Evolutionary conservation across 1,139 yeast species (phyloP).

Genomic region (Suhomyces guaymorum): DNA sequence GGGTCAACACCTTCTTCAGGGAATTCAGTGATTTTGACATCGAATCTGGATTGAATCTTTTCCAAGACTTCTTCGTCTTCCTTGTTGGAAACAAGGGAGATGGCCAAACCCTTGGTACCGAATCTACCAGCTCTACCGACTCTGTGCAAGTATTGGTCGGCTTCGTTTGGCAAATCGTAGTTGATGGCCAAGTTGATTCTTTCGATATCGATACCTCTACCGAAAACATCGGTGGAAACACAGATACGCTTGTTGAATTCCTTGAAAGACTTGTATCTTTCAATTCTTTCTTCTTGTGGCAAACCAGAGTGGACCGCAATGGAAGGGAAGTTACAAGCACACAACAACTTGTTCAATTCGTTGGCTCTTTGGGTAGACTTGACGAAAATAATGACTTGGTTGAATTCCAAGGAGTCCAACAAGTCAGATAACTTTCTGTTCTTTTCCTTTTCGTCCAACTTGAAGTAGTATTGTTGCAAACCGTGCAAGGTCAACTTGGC

Average conservation of each 20-base stretch:
- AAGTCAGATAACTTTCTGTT: conserved; percentile 90
- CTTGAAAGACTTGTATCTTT: conserved; percentile 92
- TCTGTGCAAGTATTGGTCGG: conserved; percentile 97
- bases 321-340: conserved; percentile 95
- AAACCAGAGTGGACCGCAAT: conserved; percentile 96
- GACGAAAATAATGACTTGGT: conserved; percentile 96
- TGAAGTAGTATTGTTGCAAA: conserved; percentile 93
- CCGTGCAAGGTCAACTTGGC: conserved; percentile 97
- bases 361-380: conserved; percentile 91
- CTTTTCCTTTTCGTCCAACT: conserved; percentile 88
- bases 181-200: conserved; percentile 97
- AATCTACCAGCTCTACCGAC: conserved; percentile 99
- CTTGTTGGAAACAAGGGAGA: conserved; percentile 82
- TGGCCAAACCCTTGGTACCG: conserved; percentile 97
- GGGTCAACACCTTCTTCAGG: conserved; percentile 99
- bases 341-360: conserved; percentile 84
- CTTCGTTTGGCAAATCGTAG: conserved; percentile 88
- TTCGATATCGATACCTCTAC: conserved; percentile 99
- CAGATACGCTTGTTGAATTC: conserved; percentile 98
- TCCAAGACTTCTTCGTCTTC: conserved; percentile 89
- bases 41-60: conserved; percentile 95
- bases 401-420: conserved; percentile 92
- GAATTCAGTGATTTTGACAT: conserved; percentile 90
- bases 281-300: conserved; percentile 98
- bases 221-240: conserved; percentile 97